A percentile compares a stretch with the other conserved stretches of the same genome.
These are phyloP conservation scores for Tulasnella sp. DNA, from an alignment of 768 basidiomycete genomes.

Conservation along the genomic window DNA sequence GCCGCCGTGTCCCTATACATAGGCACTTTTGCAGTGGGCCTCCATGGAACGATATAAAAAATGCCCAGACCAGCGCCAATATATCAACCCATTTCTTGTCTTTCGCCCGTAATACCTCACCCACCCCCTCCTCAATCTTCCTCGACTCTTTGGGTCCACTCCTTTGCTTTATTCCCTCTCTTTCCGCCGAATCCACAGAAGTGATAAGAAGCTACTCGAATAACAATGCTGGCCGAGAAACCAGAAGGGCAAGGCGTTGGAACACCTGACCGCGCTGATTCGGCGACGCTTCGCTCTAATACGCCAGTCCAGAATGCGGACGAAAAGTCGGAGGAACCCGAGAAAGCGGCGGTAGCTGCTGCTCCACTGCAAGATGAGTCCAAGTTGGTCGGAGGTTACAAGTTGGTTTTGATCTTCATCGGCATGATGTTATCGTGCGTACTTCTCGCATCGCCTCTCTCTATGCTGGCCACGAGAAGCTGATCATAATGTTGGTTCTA, in stretches of 20 bases:
- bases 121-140: neutral
- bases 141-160: neutral
- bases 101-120: neutral
- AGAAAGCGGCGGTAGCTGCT: neutral
- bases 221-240: neutral
- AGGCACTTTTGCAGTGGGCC: neutral
- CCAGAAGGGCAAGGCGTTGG: neutral
- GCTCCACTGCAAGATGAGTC: neutral
- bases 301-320: neutral
- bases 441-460: neutral
- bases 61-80: neutral
- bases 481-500: neutral
- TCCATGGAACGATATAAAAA: neutral
- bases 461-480: neutral
- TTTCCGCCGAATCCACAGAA: neutral
- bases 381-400: conserved; percentile 14
- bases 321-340: neutral
- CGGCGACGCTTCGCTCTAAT: neutral
- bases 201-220: neutral
- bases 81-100: neutral
- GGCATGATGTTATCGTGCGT: conserved; percentile 20
- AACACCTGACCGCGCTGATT: neutral
- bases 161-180: neutral
- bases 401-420: conserved; percentile 20
- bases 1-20: conserved; percentile 6